phyloP scores from a whole-genome alignment of 192 early-diverging fungal genomes.

The Backusella tarrabulga region DNA sequence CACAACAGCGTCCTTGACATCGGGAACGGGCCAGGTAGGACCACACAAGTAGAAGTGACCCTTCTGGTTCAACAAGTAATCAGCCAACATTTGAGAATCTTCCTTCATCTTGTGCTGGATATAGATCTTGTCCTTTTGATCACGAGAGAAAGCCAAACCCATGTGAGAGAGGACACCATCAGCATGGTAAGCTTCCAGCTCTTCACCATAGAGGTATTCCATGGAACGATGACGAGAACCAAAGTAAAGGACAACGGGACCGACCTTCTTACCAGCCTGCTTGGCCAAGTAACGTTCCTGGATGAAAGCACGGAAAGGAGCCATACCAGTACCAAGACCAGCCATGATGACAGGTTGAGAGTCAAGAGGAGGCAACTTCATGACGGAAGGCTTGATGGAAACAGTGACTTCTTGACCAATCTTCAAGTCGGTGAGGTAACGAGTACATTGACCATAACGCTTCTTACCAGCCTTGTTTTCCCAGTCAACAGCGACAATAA shows the following conservation, averaged over 20 bases:
- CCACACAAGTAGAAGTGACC: conserved; percentile 97
- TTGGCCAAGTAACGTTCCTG: conserved; percentile 87
- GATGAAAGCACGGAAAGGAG: conserved; percentile 97
- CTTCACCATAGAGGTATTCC: conserved; percentile 97
- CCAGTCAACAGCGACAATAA: conserved; percentile 95
- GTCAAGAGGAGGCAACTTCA: conserved; percentile 87
- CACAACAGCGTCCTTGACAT: conserved; percentile 91
- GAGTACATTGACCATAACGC: conserved; percentile 88
- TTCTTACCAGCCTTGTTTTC: conserved; percentile 58
- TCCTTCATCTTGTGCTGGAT: conserved; percentile 96
- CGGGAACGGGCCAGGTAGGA: conserved; percentile 93
- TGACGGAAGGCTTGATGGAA: conserved; percentile 93
- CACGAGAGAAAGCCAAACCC: conserved; percentile 91
- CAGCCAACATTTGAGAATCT: conserved; percentile 70
- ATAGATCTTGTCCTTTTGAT: conserved; percentile 92
- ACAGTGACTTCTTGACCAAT: conserved; percentile 76
- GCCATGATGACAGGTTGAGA: conserved; percentile 93
- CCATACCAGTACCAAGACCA: conserved; percentile 97
- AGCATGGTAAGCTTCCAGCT: conserved; percentile 90
- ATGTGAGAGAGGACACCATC: conserved; percentile 89
- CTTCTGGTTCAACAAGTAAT: conserved; percentile 71
- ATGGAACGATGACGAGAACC: conserved; percentile 90
- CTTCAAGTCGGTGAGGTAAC: conserved; percentile 73
- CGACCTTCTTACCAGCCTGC: conserved; percentile 76
- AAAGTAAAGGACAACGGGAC: conserved; percentile 95